These are phyloP conservation scores for Purshia tridentata DNA, from an alignment of 306 rosid species.

Conservation along the genomic window DNA sequence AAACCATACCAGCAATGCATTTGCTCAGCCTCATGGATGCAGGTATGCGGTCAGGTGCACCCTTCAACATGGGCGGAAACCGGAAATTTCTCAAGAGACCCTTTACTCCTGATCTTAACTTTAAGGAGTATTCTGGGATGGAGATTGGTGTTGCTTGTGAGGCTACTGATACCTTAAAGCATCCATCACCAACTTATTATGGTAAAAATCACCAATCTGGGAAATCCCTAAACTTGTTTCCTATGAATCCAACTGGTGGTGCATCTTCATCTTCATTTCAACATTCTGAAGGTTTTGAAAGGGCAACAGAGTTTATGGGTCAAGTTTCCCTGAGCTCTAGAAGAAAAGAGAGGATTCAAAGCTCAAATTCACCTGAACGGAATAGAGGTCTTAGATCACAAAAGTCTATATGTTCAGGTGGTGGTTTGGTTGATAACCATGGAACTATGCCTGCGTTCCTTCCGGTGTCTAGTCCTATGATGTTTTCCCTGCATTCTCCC, in stretches of 20 bases:
- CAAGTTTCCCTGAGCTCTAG: constrained; percentile 48
- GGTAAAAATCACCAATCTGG: constrained; percentile 44
- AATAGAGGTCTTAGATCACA: constrained; percentile 36
- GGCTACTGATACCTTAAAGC: constrained; percentile 41
- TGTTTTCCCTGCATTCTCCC: constrained; percentile 29
- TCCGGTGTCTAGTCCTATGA: constrained; percentile 29
- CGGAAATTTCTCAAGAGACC: constrained; percentile 55
- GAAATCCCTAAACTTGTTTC: constrained; percentile 55
- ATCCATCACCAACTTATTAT: constrained; percentile 43
- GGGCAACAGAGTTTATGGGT: constrained; percentile 37
- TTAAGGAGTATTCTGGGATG: constrained; percentile 41
- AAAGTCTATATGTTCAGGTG: constrained; percentile 23
- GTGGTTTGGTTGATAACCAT: constrained; percentile 27
- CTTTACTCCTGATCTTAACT: constrained; percentile 46
- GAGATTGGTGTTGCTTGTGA: constrained; percentile 50
- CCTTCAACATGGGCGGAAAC: constrained; percentile 50
- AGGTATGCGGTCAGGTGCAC: constrained; percentile 64
- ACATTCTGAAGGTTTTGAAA: constrained; percentile 36
- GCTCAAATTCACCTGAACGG: constrained; percentile 41
- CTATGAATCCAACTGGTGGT: constrained; percentile 42
- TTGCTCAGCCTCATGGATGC: constrained; percentile 98
- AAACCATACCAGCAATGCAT: constrained; percentile 97
- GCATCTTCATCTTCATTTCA: constrained; percentile 57
- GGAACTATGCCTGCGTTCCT: constrained; percentile 31
- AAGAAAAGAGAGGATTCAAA: constrained; percentile 53